These are phyloP conservation scores for Oropetium thomaeum DNA, from an alignment of 176 grass and related monocot genomes.

Conservation along the genomic window DNA sequence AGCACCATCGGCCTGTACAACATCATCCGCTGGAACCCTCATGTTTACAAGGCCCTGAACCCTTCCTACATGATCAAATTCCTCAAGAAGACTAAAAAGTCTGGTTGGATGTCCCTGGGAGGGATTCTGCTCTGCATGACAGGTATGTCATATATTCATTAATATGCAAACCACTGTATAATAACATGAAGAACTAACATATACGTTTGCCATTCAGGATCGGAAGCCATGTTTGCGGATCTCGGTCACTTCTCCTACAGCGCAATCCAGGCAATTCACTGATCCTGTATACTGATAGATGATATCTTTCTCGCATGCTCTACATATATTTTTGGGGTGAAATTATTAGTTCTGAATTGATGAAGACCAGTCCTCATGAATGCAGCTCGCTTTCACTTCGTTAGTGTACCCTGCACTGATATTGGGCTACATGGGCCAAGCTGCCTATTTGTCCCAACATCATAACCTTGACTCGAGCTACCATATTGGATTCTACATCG, in stretches of 20 bases:
- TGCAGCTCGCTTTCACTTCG: slow-evolving; percentile 88
- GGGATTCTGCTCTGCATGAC: slow-evolving; percentile 95
- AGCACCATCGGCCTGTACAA: slow-evolving; percentile 80
- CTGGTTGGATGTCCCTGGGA: slow-evolving; percentile 94
- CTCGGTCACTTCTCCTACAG: slow-evolving; percentile 96
- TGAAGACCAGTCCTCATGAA: background rate
- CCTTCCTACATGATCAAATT: slow-evolving; percentile 78
- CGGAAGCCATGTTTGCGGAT: slow-evolving; percentile 99
- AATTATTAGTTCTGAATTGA: slow-evolving; percentile 13
- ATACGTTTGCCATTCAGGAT: slow-evolving; percentile 59
- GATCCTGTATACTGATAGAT: background rate
- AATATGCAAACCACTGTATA: background rate
- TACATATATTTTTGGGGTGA: no score
- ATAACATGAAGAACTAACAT: background rate
- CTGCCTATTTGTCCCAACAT: slow-evolving; percentile 78
- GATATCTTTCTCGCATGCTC: background rate
- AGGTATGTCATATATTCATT: slow-evolving; percentile 37
- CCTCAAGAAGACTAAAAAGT: slow-evolving; percentile 88
- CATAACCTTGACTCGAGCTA: slow-evolving; percentile 66
- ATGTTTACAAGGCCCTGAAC: slow-evolving; percentile 66
- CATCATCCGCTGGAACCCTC: slow-evolving; percentile 76
- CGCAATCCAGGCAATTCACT: slow-evolving; percentile 73
- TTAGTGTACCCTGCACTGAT: slow-evolving; percentile 88
- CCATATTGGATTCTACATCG: slow-evolving; percentile 91
- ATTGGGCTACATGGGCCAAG: slow-evolving; percentile 97